A percentile compares a stretch with the other conserved stretches of the same genome.
Conservation (phyloP, 148 eudicot species). For the Vaccinium vitisidaea region DNA sequence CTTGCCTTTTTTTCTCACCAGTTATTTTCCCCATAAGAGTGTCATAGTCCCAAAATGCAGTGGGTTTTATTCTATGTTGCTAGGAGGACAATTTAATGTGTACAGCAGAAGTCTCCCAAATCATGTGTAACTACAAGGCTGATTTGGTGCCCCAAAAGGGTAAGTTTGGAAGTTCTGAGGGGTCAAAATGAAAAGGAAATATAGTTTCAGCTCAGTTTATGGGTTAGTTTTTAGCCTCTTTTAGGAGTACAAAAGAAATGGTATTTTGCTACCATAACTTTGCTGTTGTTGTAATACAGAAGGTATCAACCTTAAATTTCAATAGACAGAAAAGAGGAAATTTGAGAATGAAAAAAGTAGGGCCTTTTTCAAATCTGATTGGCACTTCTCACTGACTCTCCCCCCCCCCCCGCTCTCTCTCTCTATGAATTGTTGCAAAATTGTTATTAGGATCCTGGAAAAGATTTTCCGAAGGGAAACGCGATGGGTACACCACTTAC, state of each 20-base stretch:
- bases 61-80: constrained; percentile 12
- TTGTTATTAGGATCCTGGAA: too few relatives aligned
- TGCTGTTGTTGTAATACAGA: constrained; percentile 15
- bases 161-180: constrained; percentile 8
- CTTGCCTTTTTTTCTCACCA: constrained; percentile 9
- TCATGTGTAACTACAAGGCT: constrained; percentile 18
- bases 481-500: too few relatives aligned
- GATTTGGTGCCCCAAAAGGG: constrained; percentile 18
- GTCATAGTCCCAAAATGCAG: constrained; percentile 14
- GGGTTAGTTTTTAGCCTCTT: background rate
- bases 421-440: too few relatives aligned
- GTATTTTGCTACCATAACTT: constrained; percentile 1
- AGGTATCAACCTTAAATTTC: constrained; percentile 8
- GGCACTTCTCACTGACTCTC: background rate
- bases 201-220: constrained; percentile 10
- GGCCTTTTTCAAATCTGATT: constrained; percentile 3
- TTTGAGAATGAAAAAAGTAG: background rate
- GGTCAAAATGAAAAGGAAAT: background rate
- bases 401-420: too few relatives aligned
- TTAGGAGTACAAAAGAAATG: constrained; percentile 11
- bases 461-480: too few relatives aligned
- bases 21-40: background rate
- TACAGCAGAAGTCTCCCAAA: constrained; percentile 14
- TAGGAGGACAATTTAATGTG: constrained; percentile 5
- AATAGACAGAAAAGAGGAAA: constrained; percentile 12